Evolutionary conservation across 139 green algal genomes (phyloP).

Genomic region (Coccomyxa sp.): DNA sequence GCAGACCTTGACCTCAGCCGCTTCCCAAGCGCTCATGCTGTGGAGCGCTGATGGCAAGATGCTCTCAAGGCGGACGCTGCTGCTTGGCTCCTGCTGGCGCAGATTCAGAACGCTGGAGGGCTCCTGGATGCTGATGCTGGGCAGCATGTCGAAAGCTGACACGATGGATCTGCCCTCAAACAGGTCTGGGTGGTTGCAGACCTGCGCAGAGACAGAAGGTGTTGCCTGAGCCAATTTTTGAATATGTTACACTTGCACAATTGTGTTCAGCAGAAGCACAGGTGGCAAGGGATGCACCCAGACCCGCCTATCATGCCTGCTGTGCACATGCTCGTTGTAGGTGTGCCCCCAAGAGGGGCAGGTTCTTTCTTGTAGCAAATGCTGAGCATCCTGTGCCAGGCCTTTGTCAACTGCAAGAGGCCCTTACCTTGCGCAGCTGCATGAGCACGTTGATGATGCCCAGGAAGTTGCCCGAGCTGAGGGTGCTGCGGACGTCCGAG

Average conservation of each 20-base stretch:
- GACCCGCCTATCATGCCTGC: too few relatives aligned
- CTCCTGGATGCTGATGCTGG: slow-evolving; percentile 28
- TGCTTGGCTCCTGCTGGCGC: neutral
- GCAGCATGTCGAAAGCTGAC: slow-evolving; percentile 77
- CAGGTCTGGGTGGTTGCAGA: slow-evolving; percentile 98
- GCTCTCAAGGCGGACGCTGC: neutral
- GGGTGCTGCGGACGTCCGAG: slow-evolving; percentile 56
- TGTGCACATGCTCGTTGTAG: too few relatives aligned
- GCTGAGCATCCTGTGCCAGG: too few relatives aligned
- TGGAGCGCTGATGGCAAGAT: neutral
- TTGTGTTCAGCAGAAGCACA: too few relatives aligned
- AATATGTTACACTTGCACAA: too few relatives aligned
- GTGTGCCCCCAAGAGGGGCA: too few relatives aligned
- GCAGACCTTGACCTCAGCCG: slow-evolving; percentile 12
- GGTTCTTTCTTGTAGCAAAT: too few relatives aligned
- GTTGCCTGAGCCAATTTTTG: too few relatives aligned
- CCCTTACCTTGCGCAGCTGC: slow-evolving; percentile 90
- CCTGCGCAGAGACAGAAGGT: slow-evolving; percentile 44
- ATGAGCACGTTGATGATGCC: slow-evolving; percentile 98
- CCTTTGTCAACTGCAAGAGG: neutral
- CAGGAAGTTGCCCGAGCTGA: slow-evolving; percentile 85
- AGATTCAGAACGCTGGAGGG: slow-evolving; percentile 22
- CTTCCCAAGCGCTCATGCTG: slow-evolving; percentile 5
- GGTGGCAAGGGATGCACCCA: too few relatives aligned
- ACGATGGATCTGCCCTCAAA: slow-evolving; percentile 94